Evolutionary conservation across 1,284 basidiomycete species (phyloP).

Genomic region (Xerocomus amazonicus): DNA sequence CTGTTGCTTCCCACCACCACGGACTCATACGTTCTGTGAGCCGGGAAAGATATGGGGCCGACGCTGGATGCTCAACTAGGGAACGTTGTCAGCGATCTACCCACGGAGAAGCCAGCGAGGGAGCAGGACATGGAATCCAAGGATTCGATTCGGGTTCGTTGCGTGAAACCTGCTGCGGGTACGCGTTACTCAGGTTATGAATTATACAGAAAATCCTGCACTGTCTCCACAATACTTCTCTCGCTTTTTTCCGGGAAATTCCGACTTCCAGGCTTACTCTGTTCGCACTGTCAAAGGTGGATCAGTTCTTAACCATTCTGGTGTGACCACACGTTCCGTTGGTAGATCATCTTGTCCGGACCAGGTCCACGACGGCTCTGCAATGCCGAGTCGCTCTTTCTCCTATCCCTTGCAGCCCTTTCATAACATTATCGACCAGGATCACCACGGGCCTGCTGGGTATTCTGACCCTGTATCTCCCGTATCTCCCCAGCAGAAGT

Average conservation of each 20-base stretch:
- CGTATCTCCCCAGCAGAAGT: not conserved
- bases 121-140: conserved; percentile 13
- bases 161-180: conserved; percentile 3
- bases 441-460: not conserved
- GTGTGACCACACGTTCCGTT: not conserved
- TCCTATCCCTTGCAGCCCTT: not conserved
- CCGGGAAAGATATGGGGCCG: conserved; percentile 3
- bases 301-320: not conserved
- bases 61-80: conserved; percentile 3
- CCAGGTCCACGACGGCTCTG: not conserved
- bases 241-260: conserved; percentile 6
- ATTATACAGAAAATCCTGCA: conserved; percentile 5
- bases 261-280: not conserved
- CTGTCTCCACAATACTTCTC: conserved; percentile 4
- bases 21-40: not conserved
- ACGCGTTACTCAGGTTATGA: conserved; percentile 1
- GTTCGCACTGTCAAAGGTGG: not conserved
- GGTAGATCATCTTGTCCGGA: conserved; percentile 2
- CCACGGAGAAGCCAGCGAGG: conserved; percentile 4
- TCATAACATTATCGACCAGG: not conserved
- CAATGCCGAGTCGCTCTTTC: not conserved
- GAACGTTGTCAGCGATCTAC: conserved; percentile 7
- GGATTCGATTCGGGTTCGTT: conserved; percentile 18
- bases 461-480: not conserved
- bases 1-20: conserved; percentile 8